A percentile compares a stretch with the other conserved stretches of the same genome.
phyloP scores from a whole-genome alignment of 1,284 basidiomycete genomes.

The Thelephora terrestris region DNA sequence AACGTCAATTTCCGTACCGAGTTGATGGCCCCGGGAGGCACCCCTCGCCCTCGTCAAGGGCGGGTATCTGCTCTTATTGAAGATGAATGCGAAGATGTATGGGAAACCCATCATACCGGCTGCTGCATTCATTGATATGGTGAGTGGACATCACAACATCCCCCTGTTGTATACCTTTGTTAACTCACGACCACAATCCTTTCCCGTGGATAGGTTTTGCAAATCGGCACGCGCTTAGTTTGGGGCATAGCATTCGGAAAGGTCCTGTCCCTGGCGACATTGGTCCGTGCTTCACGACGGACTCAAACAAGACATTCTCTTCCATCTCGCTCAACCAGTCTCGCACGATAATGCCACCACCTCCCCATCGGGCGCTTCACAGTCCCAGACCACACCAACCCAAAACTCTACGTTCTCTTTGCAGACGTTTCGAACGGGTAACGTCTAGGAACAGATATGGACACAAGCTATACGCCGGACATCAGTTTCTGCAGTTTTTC shows the following conservation, averaged over 20 bases:
- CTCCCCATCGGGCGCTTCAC: slow-evolving; percentile 29
- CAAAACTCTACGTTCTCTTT: too few relatives aligned
- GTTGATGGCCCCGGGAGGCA: neutral
- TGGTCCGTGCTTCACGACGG: too few relatives aligned
- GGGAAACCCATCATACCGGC: slow-evolving; percentile 34
- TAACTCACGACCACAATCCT: neutral
- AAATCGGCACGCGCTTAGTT: slow-evolving; percentile 17
- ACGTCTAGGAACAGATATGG: slow-evolving; percentile 85
- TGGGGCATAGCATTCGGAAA: slow-evolving; percentile 17
- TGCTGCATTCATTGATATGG: slow-evolving; percentile 35
- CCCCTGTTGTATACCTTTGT: too few relatives aligned
- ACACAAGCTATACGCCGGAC: slow-evolving; percentile 68
- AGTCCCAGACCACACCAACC: too few relatives aligned
- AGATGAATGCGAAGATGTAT: slow-evolving; percentile 24
- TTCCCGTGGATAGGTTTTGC: slow-evolving; percentile 9
- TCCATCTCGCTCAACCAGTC: too few relatives aligned
- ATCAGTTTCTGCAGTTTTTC: slow-evolving; percentile 53
- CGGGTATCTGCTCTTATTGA: slow-evolving; percentile 10
- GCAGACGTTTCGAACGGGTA: too few relatives aligned
- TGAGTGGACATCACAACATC: slow-evolving; percentile 15
- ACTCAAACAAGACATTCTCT: too few relatives aligned
- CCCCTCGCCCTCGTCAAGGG: neutral
- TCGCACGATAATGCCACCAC: too few relatives aligned
- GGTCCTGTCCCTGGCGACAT: slow-evolving; percentile 18
- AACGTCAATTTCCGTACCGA: neutral